These are phyloP conservation scores for Acanthamoeba royreba DNA, from an alignment of 208 protist species.

Conservation along the genomic window DNA sequence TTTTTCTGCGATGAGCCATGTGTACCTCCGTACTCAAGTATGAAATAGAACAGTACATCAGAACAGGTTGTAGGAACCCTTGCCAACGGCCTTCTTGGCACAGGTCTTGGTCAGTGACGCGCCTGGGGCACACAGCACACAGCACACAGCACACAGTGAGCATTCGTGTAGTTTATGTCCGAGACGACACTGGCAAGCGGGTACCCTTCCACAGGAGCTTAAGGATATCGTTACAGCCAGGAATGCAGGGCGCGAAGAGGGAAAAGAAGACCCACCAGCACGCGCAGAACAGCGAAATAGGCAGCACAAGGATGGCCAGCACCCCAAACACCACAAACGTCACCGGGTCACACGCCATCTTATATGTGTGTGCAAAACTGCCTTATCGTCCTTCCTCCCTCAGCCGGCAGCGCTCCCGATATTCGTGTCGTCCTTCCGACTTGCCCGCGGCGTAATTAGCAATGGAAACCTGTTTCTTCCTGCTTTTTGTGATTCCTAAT, in stretches of 20 bases:
- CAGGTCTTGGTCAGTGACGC: neutral
- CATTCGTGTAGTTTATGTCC: neutral
- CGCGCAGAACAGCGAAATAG: neutral
- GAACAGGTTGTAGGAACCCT: neutral
- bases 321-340: neutral
- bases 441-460: too few relatives aligned
- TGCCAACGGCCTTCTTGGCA: neutral
- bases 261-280: neutral
- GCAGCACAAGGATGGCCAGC: neutral
- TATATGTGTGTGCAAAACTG: too few relatives aligned
- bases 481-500: too few relatives aligned
- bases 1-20: neutral
- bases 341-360: neutral
- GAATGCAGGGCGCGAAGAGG: neutral
- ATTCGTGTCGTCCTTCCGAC: too few relatives aligned
- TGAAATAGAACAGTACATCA: too few relatives aligned
- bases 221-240: neutral
- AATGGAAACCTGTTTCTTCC: too few relatives aligned
- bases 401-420: too few relatives aligned
- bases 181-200: neutral
- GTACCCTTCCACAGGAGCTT: neutral
- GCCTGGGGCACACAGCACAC: neutral
- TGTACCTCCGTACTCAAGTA: too few relatives aligned
- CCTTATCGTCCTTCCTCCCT: too few relatives aligned
- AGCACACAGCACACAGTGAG: neutral